Conservation (phyloP, 371 early-diverging fungal genomes). For the Parasitella parasitica region DNA sequence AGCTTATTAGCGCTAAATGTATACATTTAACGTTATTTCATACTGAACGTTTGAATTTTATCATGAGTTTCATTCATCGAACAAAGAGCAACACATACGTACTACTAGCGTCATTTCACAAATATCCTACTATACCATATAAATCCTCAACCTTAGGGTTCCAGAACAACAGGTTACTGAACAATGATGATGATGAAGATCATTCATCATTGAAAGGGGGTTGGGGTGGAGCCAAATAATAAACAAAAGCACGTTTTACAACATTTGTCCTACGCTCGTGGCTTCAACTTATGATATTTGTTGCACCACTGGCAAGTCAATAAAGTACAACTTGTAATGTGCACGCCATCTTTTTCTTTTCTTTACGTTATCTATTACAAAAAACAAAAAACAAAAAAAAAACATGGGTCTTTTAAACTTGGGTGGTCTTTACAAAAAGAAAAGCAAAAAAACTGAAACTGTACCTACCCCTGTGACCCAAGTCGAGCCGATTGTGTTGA, state of each 20-base stretch:
- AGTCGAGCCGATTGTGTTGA: conserved; percentile 20
- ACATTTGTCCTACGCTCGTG: neutral
- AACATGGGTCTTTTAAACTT: conserved; percentile 33
- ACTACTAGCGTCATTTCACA: no score
- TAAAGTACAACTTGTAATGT: neutral
- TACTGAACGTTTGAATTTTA: no score
- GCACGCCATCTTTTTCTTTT: conserved; percentile 9
- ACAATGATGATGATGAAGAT: neutral
- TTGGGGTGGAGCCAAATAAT: neutral
- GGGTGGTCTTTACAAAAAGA: conserved; percentile 30
- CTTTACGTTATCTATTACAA: neutral
- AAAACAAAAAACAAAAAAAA: neutral
- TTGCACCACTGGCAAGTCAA: neutral
- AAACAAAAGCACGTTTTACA: neutral
- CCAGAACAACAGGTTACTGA: neutral
- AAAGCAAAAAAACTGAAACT: conserved; percentile 19
- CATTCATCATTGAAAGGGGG: neutral
- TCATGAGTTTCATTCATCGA: no score
- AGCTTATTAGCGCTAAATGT: no score
- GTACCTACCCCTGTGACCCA: conserved; percentile 15
- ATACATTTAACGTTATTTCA: no score
- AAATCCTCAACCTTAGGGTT: neutral
- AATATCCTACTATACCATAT: no score
- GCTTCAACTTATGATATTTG: neutral
- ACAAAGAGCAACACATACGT: no score